Evolutionary conservation across 768 basidiomycete genomes (phyloP), one percentile per base, ranked within the genome.

Genomic region (Calocera viscosa): DNA sequence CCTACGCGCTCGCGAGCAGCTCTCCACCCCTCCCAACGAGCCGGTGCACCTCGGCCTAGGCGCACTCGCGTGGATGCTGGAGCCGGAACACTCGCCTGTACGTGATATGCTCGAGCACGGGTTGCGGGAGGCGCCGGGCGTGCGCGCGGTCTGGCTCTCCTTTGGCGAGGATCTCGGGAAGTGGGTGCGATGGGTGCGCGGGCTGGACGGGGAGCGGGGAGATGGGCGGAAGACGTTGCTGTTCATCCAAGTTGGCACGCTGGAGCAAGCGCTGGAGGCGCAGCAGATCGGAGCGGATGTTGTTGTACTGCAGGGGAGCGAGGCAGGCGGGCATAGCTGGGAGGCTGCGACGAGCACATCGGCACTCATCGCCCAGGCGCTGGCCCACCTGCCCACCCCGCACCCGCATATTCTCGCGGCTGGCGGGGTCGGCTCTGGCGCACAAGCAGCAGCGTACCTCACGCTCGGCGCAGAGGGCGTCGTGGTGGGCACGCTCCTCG

Each of bases 281-380:
- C 76, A 83, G 32, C 78, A 82, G 19, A 89, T 85, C 84, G 82
- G 84, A 70, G 84, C 79, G 7, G 91, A 93, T 73, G 83, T 86
- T 38, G 75, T 93, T 66, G 85, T 93, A 17, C 86, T 83, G 1
- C 91, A 93, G 84, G 89, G 91, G 89, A n/a, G 80, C 67, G 91
- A 93, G 76, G 83, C 88, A 39, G 91, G 91, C 11, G 91, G 91
- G 30, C 91, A 92, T 75, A 89, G 89, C 8, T 76, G 80, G 60
- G 69, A 75, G 26, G 72, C 79, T 41, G 83, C 87, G 7, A 81
- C 82, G 39, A 84, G 89, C 0, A 78, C 88, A 64, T 74, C 85
- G 66, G 82, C 82, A 14, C 77, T 91, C 49, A 72, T 91, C 65
- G 80, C 86, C 2, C 77, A 80, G 65, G 78, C 89, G 69, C 75